Base-by-base conservation (phyloP, 108 stramenopile genomes). In the Aureococcus anophagefferens region DNA sequence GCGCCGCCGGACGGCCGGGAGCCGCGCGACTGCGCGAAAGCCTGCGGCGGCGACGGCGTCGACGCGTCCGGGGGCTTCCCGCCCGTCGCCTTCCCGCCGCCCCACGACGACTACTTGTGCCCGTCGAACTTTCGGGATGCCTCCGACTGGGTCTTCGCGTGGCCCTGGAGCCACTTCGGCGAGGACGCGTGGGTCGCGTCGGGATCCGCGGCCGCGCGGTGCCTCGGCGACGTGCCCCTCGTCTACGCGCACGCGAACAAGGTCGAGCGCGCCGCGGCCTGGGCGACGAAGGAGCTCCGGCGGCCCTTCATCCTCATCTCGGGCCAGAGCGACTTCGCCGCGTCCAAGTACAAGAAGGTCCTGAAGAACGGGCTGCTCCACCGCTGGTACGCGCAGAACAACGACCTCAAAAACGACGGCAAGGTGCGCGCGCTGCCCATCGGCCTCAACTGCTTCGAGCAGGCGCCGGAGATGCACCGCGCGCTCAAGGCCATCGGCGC, bases 361-460 rank as follows among this genome's bases (percentile, higher is more conserved):
- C 51, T 59, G 21, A 28, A 28, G 7, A 1, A 16, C 7, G 3
- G 3, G 21, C 14, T 59, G 51, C 51, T 59, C 21, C 51, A 25
- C 25, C 14, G 25, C 7, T 59, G 51, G 51, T 25, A 25, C 51
- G 51, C 51, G 21, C 51, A 59, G 51, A 59, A 59, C 25, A 11
- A 3, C 21, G 51, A 59, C 51, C 1, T 59, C 21, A 1, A 59
- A 59, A 18, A 59, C 3, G 37, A 9, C 37, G 21, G 14, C 21
- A 59, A 59, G 51, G 21, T 59, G 51, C 51, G 51, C 3, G 7
- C 25, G 0, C 17, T 59, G 17, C 51, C 51, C 51, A 59, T 59
- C 51, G 51, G 51, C 51, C 51, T 59, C 21, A 59, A 59, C 51
- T 59, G 51, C 51, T 59, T 59, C 51, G 51, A 59, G 51, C 51